Evolutionary conservation across 306 rosid species (phyloP).

Genomic region (Ochetophila trinervis): DNA sequence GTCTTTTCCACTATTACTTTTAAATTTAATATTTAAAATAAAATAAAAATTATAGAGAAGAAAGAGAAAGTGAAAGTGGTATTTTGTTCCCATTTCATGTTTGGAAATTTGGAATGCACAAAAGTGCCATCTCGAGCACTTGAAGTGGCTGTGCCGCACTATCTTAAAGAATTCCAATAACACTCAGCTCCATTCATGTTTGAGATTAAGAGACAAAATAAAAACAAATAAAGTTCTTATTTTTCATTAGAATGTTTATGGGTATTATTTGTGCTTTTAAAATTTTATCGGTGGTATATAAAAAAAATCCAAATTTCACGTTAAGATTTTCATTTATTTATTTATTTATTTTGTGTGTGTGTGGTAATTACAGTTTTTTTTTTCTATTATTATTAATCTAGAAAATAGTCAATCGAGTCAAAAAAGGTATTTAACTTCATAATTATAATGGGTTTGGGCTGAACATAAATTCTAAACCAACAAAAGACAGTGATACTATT

Average conservation of each 20-base stretch:
- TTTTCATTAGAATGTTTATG: too few species aligned
- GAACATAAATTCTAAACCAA: background rate
- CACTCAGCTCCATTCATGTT: too few species aligned
- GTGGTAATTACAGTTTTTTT: too few species aligned
- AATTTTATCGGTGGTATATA: too few species aligned
- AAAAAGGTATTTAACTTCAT: too few species aligned
- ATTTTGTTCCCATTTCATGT: background rate
- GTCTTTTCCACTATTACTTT: background rate
- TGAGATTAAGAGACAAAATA: background rate
- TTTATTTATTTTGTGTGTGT: too few species aligned
- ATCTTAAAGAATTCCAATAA: background rate
- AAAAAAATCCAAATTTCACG: too few species aligned
- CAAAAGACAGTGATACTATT: constrained; percentile 16
- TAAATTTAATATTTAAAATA: background rate
- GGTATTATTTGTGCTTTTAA: too few species aligned
- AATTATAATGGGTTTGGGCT: background rate
- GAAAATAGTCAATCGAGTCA: too few species aligned
- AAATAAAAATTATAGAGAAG: background rate
- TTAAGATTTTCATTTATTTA: too few species aligned
- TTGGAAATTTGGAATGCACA: background rate
- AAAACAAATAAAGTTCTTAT: background rate
- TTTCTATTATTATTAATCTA: too few species aligned
- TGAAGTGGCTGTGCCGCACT: constrained; percentile 18
- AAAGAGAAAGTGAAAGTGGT: background rate
- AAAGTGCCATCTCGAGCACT: background rate